These are phyloP conservation scores for Fragilariopsis cylindrus DNA, from an alignment of 108 stramenopile species.

Conservation along the genomic window DNA sequence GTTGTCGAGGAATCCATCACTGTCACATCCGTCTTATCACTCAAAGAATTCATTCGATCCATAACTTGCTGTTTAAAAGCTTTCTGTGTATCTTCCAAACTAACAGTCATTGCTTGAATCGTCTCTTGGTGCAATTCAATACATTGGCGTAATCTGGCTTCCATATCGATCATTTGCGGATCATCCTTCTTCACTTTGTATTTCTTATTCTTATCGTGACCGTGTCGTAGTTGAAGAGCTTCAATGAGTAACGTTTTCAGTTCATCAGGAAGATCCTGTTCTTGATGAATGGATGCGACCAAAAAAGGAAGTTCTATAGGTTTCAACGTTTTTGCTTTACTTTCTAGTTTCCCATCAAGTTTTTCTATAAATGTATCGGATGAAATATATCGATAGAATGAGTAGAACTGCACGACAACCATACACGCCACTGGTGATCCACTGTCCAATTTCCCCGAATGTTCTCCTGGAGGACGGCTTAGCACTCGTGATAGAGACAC, in stretches of 20 bases:
- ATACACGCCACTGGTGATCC: slow-evolving; percentile 62
- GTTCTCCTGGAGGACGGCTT: slow-evolving; percentile 41
- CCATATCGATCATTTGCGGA: slow-evolving; percentile 30
- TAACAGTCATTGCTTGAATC: slow-evolving; percentile 33
- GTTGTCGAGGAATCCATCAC: neutral
- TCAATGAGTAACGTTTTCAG: slow-evolving; percentile 46
- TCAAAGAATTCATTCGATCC: slow-evolving; percentile 23
- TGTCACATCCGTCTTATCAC: slow-evolving; percentile 9
- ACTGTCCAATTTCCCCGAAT: slow-evolving; percentile 75
- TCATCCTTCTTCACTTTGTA: slow-evolving; percentile 36
- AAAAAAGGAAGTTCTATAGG: slow-evolving; percentile 61
- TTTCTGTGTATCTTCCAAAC: slow-evolving; percentile 26
- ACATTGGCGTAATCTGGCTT: slow-evolving; percentile 34
- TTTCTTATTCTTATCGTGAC: slow-evolving; percentile 31
- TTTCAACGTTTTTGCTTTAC: slow-evolving; percentile 9
- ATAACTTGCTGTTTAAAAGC: slow-evolving; percentile 44
- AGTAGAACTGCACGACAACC: slow-evolving; percentile 76
- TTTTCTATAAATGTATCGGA: slow-evolving; percentile 45
- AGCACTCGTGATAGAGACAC: slow-evolving; percentile 75
- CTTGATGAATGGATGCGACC: slow-evolving; percentile 12
- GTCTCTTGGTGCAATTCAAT: slow-evolving; percentile 27
- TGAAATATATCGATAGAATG: slow-evolving; percentile 64
- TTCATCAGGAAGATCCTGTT: slow-evolving; percentile 54
- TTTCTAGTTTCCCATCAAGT: slow-evolving; percentile 19
- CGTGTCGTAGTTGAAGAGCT: slow-evolving; percentile 49